phyloP scores from a whole-genome alignment of 805 yeast species.

The Metahyphopichia silvanorum region DNA sequence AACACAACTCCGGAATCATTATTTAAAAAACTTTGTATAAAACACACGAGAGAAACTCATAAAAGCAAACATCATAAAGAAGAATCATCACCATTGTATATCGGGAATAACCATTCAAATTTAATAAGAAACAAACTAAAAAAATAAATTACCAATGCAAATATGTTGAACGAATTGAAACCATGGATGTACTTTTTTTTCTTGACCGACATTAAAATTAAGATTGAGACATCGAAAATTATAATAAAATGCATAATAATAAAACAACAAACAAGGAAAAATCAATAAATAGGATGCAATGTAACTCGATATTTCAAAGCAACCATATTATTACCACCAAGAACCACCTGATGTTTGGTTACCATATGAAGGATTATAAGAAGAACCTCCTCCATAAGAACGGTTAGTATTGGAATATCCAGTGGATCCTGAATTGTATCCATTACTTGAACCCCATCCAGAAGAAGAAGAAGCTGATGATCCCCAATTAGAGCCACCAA shows the following conservation, averaged over 20 bases:
- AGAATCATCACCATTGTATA: slow-evolving; percentile 5
- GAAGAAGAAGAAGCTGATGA: slow-evolving; percentile 17
- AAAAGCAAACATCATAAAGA: slow-evolving; percentile 6
- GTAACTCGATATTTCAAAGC: slow-evolving; percentile 3
- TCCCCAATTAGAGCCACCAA: slow-evolving; percentile 29
- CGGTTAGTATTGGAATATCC: slow-evolving; percentile 11
- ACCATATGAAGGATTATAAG: slow-evolving; percentile 32
- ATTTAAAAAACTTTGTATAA: too few relatives aligned
- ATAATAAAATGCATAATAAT: slow-evolving; percentile 11
- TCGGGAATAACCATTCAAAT: slow-evolving; percentile 1
- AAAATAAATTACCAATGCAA: slow-evolving; percentile 23
- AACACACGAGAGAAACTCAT: slow-evolving; percentile 5
- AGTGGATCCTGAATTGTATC: slow-evolving; percentile 13
- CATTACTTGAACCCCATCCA: slow-evolving; percentile 20
- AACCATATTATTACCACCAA: slow-evolving; percentile 31
- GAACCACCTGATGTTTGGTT: slow-evolving; percentile 34
- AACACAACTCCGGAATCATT: too few relatives aligned
- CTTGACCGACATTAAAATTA: slow-evolving; percentile 9
- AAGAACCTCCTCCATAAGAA: slow-evolving; percentile 13
- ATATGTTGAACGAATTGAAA: slow-evolving; percentile 5
- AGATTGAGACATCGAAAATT: slow-evolving; percentile 24
- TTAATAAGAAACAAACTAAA: slow-evolving; percentile 13
- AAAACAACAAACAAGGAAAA: slow-evolving; percentile 13
- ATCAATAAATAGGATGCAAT: slow-evolving; percentile 13
- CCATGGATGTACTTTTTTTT: slow-evolving; percentile 8